Evolutionary conservation across 371 early-diverging fungal genomes (phyloP).

Genomic region (Mucor irregularis): DNA sequence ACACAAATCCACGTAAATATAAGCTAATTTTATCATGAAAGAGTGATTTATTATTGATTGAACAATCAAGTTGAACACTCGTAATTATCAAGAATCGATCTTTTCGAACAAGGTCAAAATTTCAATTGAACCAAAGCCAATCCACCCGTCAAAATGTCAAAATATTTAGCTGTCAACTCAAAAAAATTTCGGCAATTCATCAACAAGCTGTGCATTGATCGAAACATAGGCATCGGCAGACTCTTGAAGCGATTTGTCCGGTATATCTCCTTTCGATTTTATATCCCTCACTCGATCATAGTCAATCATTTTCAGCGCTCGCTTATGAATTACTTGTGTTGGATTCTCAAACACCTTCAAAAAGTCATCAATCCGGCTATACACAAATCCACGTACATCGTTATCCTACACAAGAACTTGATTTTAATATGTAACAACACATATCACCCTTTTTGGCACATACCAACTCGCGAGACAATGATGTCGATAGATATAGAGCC

Average conservation of each 20-base stretch:
- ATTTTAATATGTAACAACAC: neutral
- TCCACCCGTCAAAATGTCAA: constrained; percentile 62
- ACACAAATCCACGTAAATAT: constrained; percentile 45
- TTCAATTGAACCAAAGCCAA: too few species aligned
- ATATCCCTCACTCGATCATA: constrained; percentile 68
- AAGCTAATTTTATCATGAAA: too few species aligned
- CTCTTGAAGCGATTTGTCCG: constrained; percentile 67
- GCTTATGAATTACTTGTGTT: constrained; percentile 71
- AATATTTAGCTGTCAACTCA: constrained; percentile 59
- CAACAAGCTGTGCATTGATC: constrained; percentile 76
- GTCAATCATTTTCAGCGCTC: constrained; percentile 76
- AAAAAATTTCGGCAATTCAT: constrained; percentile 76
- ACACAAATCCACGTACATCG: constrained; percentile 44
- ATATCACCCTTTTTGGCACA: neutral
- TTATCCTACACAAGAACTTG: constrained; percentile 27
- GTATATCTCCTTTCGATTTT: constrained; percentile 60
- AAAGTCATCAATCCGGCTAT: constrained; percentile 61
- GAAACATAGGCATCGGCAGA: constrained; percentile 73
- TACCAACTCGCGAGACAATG: constrained; percentile 43
- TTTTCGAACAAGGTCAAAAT: too few species aligned
- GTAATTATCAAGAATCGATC: too few species aligned
- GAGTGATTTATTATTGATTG: too few species aligned
- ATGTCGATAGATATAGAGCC: constrained; percentile 23
- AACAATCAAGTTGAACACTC: too few species aligned
- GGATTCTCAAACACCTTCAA: constrained; percentile 69